Percentiles rank a stretch among this genome's conserved stretches.
These are phyloP conservation scores for Lepraria neglecta DNA, from an alignment of 495 filamentous ascomycete genomes.

Conservation along the genomic window DNA sequence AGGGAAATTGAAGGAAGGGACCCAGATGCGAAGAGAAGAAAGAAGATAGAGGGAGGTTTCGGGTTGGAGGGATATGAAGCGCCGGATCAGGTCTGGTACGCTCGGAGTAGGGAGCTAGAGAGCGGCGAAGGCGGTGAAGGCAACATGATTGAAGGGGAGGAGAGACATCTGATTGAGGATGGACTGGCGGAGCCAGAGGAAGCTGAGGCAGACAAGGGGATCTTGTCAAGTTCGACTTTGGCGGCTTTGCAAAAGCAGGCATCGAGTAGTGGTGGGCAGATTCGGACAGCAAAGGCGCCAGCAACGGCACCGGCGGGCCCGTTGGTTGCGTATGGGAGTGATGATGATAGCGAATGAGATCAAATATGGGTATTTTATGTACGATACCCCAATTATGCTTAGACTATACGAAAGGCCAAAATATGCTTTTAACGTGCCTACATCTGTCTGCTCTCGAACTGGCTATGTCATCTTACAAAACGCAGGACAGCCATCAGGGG, in stretches of 20 bases:
- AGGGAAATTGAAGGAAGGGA: conserved; percentile 91
- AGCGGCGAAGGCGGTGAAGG: conserved; percentile 36
- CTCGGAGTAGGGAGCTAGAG: conserved; percentile 49
- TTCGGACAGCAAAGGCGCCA: conserved; percentile 39
- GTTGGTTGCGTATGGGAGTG: conserved; percentile 85
- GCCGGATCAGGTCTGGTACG: conserved; percentile 91
- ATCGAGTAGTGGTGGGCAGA: conserved; percentile 24
- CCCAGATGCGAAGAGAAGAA: conserved; percentile 73
- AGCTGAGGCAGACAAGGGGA: conserved; percentile 45
- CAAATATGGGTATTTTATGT: not conserved
- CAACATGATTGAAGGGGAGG: conserved; percentile 39
- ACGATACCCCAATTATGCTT: conserved; percentile 10
- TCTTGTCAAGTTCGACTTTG: conserved; percentile 75
- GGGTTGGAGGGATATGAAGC: conserved; percentile 89
- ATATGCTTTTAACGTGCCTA: too few relatives aligned
- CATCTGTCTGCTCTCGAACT: too few relatives aligned
- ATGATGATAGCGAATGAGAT: conserved; percentile 63
- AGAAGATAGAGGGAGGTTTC: conserved; percentile 85
- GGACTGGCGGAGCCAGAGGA: conserved; percentile 15
- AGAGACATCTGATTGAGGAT: conserved; percentile 41
- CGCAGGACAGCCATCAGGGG: too few relatives aligned
- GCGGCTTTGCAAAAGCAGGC: conserved; percentile 56
- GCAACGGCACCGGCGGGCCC: conserved; percentile 53
- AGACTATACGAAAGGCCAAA: too few relatives aligned
- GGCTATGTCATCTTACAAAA: too few relatives aligned